phyloP scores from a whole-genome alignment of 305 asterid genomes.

The Fraxinus sp. region DNA sequence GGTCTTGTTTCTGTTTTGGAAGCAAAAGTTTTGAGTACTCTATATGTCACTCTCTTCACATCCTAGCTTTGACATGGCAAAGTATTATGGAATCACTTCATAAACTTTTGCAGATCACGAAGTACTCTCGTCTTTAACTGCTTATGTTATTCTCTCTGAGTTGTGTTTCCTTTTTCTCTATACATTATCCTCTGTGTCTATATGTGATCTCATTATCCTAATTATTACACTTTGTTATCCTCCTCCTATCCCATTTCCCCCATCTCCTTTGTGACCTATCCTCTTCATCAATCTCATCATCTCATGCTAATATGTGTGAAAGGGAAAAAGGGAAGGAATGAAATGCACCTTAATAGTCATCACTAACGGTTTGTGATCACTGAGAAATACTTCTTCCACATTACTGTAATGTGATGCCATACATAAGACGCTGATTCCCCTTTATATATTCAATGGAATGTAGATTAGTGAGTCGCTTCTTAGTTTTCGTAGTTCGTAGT shows the following conservation, averaged over 20 bases:
- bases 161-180: background rate
- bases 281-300: constrained; percentile 5
- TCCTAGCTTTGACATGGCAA: background rate
- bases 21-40: background rate
- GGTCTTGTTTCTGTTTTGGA: background rate
- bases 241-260: background rate
- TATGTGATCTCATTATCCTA: background rate
- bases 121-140: background rate
- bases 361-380: background rate
- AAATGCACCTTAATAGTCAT: background rate
- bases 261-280: background rate
- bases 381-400: background rate
- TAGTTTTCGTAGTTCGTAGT: background rate
- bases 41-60: background rate
- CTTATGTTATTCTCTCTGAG: background rate
- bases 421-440: background rate
- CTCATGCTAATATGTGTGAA: constrained; percentile 16
- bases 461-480: background rate
- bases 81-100: background rate
- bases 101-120: background rate
- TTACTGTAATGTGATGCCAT: background rate
- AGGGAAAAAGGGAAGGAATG: background rate
- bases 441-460: background rate
- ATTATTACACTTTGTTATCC: background rate
- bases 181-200: background rate